phyloP scores from a whole-genome alignment of 2,329 filamentous ascomycete species.

The Emydomyces testavorans region DNA sequence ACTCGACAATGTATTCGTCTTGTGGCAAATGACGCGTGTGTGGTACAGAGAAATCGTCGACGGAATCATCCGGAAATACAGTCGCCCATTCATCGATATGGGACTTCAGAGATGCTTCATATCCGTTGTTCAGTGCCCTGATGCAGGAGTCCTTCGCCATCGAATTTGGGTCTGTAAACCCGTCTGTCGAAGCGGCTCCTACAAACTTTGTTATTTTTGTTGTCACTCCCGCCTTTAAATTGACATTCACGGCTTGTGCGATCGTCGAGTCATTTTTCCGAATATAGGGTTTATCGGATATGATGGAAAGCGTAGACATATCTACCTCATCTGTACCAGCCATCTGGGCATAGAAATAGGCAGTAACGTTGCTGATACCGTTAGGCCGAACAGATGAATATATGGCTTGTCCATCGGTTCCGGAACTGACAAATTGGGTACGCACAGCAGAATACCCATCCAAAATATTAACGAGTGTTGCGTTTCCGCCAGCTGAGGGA shows the following conservation, averaged over 20 bases:
- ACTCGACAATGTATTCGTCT: constrained; percentile 46
- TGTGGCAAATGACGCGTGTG: constrained; percentile 46
- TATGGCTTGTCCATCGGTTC: constrained; percentile 45
- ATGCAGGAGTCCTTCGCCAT: constrained; percentile 47
- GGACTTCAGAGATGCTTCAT: constrained; percentile 41
- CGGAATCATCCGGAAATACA: constrained; percentile 49
- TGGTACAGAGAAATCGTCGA: constrained; percentile 52
- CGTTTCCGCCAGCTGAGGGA: constrained; percentile 42
- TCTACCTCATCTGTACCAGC: constrained; percentile 32
- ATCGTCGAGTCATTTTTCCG: constrained; percentile 52
- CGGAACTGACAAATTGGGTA: constrained; percentile 48
- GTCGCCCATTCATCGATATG: constrained; percentile 52
- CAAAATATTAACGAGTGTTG: constrained; percentile 53
- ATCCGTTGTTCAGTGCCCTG: constrained; percentile 44
- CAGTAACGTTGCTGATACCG: constrained; percentile 52
- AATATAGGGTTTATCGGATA: constrained; percentile 40
- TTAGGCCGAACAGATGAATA: constrained; percentile 54
- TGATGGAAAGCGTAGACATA: constrained; percentile 33
- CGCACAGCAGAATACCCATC: constrained; percentile 59
- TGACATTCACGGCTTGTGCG: constrained; percentile 48
- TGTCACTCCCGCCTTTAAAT: constrained; percentile 42
- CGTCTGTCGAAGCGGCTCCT: constrained; percentile 57
- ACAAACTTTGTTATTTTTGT: constrained; percentile 55
- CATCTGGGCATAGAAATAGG: constrained; percentile 44
- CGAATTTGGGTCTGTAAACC: constrained; percentile 47